Conservation (phyloP, 495 filamentous ascomycete genomes). For the Cudoniella acicularis region DNA sequence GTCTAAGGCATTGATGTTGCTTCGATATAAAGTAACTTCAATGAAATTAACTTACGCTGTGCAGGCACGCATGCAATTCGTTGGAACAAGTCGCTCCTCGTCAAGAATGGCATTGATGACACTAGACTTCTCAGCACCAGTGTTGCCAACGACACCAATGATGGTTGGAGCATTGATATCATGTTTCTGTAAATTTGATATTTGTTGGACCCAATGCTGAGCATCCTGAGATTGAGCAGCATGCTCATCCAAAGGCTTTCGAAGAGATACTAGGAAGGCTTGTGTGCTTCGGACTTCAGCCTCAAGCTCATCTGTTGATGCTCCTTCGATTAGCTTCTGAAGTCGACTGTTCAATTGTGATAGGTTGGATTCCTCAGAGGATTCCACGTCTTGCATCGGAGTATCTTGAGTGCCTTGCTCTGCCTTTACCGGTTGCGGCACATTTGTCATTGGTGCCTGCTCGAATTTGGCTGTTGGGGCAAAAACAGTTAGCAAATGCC, state of each 20-base stretch:
- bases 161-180: neutral
- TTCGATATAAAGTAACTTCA: no score
- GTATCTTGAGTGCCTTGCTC: neutral
- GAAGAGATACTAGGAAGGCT: conserved; percentile 31
- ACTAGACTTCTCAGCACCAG: conserved; percentile 74
- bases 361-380: neutral
- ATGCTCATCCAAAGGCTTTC: conserved; percentile 19
- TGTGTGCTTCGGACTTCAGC: conserved; percentile 34
- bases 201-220: conserved; percentile 34
- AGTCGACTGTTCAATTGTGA: conserved; percentile 28
- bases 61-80: conserved; percentile 43
- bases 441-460: no score
- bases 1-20: no score
- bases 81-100: conserved; percentile 15
- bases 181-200: conserved; percentile 16
- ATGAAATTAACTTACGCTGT: no score
- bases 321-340: conserved; percentile 33
- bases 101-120: conserved; percentile 19
- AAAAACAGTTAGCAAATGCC: no score
- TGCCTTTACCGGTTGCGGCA: neutral
- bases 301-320: conserved; percentile 36
- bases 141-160: conserved; percentile 88
- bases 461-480: no score
- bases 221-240: conserved; percentile 26
- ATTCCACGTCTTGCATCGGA: neutral